Conservation (phyloP, 164 flowering plant species). For the Tetracentron sinense region DNA sequence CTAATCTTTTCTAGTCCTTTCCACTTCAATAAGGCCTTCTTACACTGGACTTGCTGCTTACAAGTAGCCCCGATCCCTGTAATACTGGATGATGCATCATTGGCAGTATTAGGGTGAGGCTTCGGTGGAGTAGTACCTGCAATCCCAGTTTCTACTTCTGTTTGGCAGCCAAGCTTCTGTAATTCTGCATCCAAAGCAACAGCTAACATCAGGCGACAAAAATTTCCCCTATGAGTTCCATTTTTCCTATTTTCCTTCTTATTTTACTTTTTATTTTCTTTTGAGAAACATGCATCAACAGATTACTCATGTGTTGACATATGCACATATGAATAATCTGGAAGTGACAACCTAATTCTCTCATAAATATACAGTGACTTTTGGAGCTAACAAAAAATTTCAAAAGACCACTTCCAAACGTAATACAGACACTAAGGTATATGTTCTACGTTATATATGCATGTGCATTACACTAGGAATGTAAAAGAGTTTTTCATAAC, state of each 20-base stretch:
- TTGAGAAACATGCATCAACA: too few species aligned
- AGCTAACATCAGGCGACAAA: background rate
- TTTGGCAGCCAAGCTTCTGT: conserved; percentile 31
- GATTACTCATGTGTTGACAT: too few species aligned
- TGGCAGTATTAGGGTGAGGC: conserved; percentile 15
- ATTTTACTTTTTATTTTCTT: too few species aligned
- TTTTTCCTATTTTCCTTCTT: too few species aligned
- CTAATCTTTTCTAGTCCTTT: conserved; percentile 60
- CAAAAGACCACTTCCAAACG: background rate
- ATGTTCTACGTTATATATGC: too few species aligned
- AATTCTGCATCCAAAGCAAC: conserved; percentile 40
- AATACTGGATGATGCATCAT: conserved; percentile 14
- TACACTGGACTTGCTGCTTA: conserved; percentile 26
- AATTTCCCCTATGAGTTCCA: background rate
- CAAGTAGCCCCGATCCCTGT: conserved; percentile 3
- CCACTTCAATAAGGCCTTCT: conserved; percentile 41
- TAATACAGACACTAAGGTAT: too few species aligned
- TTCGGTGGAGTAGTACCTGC: conserved; percentile 14
- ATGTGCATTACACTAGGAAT: too few species aligned
- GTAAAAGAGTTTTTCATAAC: too few species aligned
- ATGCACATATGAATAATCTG: too few species aligned
- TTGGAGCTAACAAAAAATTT: background rate
- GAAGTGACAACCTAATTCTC: too few species aligned
- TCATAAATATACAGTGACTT: too few species aligned
- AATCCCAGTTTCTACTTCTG: conserved; percentile 33